Base-by-base conservation (phyloP, 2,329 filamentous ascomycete genomes). In the Neoascochyta sp. region DNA sequence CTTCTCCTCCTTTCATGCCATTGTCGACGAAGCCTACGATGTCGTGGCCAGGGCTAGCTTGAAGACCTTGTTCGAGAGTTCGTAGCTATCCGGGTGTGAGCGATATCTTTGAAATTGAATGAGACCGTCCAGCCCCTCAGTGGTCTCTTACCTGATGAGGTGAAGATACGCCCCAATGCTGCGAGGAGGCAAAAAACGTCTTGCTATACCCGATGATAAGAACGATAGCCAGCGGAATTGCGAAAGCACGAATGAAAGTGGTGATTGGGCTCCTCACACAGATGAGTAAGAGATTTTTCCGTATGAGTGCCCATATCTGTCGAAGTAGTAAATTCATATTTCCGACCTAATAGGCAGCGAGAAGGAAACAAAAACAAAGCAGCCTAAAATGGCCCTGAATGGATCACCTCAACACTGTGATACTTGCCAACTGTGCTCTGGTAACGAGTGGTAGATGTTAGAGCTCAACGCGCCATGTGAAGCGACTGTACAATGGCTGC, bases 201-300 rank as follows among this genome's bases (percentile, higher is more conserved):
- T 51, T 53, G 21, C 35, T 45, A 27, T 47, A 52, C 3, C 32
- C 43, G 10, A 53, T 25, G 7, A 53, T 20, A 5, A 55, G 33
- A 3, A 53, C 36, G 9, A 53, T 38, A 9, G 41, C 34, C 7
- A 55, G 37, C 5, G 50, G 52, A 24, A 55, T 27, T 15, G 41
- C 32, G 7, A 55, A n/a, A 3, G 52, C 50, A 20, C 52, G 46
- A 15, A 52, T 43, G 15, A 42, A 43, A 7, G 52, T 55, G 9
- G 36, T 40, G 6, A 51, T 35, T 9, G 44, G 42, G 16, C 46
- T 38, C 25, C 46, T 38, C 1, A 44, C 23, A 25, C 43, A 47
- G 7, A 50, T 39, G 12, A 55, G 42, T 8, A 55, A 44, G 12
- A 52, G 36, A 24, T 52, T 53, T 23, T 55, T 55, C 29, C 52